A percentile compares a stretch with the other conserved stretches of the same genome.
These are phyloP conservation scores for Chaetomium sp. DNA, from an alignment of 2,329 filamentous ascomycete genomes.

Conservation along the genomic window DNA sequence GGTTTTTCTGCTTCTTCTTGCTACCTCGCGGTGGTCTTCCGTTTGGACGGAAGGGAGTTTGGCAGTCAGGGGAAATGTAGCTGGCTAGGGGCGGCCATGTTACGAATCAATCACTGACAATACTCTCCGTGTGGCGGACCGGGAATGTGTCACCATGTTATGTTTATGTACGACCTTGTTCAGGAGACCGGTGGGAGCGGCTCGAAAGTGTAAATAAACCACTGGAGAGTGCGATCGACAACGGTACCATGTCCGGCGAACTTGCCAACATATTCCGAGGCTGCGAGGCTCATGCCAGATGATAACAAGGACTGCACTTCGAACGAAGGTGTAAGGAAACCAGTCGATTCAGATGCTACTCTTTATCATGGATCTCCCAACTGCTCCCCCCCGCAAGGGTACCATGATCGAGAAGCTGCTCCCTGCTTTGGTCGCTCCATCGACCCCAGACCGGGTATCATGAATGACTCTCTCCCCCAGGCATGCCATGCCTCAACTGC, in stretches of 20 bases:
- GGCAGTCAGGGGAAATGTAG: neutral
- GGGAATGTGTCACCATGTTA: neutral
- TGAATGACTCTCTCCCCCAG: neutral
- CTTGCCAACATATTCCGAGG: neutral
- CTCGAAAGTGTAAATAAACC: neutral
- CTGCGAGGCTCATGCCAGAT: neutral
- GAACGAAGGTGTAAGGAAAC: neutral
- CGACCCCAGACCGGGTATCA: neutral
- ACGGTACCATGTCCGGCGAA: neutral
- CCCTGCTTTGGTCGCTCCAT: neutral
- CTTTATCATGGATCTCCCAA: slow-evolving; percentile 2
- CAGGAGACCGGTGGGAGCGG: no score
- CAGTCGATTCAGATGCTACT: slow-evolving; percentile 4
- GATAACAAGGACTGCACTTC: neutral
- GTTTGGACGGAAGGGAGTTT: neutral
- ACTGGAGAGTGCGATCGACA: neutral
- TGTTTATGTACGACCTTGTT: neutral
- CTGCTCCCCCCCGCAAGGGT: neutral
- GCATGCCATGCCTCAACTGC: neutral
- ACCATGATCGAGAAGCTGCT: neutral
- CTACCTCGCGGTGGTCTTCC: neutral
- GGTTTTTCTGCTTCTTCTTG: neutral
- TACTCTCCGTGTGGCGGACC: neutral
- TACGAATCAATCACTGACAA: neutral
- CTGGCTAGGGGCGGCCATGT: no score